These are phyloP conservation scores for Trichomonas tenax DNA, from an alignment of 208 protist species.

Conservation along the genomic window DNA sequence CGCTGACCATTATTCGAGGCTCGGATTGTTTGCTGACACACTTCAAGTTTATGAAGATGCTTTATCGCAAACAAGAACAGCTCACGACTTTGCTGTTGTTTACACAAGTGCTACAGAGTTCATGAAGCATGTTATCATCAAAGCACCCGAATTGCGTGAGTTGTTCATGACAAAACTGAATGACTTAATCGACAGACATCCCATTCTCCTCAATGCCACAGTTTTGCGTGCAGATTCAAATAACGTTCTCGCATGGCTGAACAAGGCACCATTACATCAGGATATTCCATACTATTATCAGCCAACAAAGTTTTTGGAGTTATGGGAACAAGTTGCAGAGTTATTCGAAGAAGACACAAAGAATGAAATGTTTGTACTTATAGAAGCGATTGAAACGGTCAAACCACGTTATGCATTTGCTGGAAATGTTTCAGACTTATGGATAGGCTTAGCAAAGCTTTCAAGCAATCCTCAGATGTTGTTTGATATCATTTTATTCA, in stretches of 20 bases:
- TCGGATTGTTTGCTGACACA: neutral
- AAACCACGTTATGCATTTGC: neutral
- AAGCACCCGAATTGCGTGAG: neutral
- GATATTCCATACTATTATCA: neutral
- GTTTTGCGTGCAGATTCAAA: neutral
- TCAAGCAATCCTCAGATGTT: neutral
- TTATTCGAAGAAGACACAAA: neutral
- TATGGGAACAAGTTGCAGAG: neutral
- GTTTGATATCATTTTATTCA: neutral
- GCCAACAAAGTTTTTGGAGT: neutral
- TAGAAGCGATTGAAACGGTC: constrained; percentile 13
- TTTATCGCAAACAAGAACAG: neutral
- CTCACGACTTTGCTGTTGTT: neutral
- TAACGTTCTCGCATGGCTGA: neutral
- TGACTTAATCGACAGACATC: neutral
- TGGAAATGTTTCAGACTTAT: neutral
- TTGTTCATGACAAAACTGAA: neutral
- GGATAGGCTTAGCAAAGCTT: neutral
- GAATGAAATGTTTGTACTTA: neutral
- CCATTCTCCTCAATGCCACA: neutral
- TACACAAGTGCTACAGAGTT: neutral
- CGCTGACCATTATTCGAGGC: neutral
- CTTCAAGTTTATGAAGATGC: constrained; percentile 16
- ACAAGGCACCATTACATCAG: neutral
- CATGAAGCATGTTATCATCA: neutral